These are phyloP conservation scores for Elymus sibiricus DNA, from an alignment of 176 grass and related monocot species.

Conservation along the genomic window DNA sequence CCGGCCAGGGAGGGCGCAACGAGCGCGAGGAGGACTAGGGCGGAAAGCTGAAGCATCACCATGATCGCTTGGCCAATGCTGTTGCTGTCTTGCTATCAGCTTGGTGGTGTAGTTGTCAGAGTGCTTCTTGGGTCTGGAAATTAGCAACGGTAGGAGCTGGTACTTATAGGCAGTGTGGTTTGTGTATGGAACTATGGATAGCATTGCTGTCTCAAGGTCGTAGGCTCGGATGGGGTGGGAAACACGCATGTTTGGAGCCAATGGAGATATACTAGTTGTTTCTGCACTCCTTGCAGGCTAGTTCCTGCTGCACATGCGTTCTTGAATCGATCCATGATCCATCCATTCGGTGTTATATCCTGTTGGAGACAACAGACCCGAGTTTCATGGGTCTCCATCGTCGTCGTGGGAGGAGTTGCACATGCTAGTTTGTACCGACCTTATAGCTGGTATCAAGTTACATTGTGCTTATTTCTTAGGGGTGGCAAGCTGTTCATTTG, in stretches of 20 bases:
- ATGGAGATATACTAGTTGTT: constrained; percentile 10
- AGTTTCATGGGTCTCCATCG: neutral
- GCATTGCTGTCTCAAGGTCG: neutral
- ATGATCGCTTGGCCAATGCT: neutral
- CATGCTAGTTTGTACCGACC: neutral
- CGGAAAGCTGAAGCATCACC: constrained; percentile 11
- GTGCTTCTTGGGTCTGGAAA: neutral
- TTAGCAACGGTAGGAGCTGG: neutral
- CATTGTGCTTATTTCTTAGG: neutral
- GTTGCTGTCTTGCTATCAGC: neutral
- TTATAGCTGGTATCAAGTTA: neutral
- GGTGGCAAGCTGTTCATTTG: neutral
- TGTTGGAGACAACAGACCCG: neutral
- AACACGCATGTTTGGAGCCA: neutral
- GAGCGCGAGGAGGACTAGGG: constrained; percentile 14
- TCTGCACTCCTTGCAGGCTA: neutral
- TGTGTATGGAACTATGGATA: neutral
- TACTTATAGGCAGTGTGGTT: constrained; percentile 14
- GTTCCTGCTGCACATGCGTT: neutral
- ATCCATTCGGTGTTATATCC: neutral
- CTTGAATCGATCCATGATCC: neutral
- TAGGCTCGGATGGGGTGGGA: neutral
- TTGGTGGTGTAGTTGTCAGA: neutral
- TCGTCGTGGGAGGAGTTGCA: neutral
- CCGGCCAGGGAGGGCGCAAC: neutral